phyloP scores from a whole-genome alignment of 2,329 filamentous ascomycete genomes.

The Septoria linicola region DNA sequence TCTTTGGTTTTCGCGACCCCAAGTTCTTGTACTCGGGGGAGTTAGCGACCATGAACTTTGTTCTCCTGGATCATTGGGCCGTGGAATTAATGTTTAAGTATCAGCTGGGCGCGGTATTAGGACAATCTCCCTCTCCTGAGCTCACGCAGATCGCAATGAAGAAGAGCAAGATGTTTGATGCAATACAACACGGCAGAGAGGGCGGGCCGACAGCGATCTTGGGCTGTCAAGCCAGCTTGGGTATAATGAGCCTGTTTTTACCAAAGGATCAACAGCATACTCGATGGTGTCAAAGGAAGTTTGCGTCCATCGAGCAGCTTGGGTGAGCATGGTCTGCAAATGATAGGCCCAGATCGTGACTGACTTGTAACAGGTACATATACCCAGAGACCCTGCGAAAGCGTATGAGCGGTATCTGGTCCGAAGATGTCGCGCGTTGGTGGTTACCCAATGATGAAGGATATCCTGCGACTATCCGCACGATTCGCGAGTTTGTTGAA shows the following conservation, averaged over 20 bases:
- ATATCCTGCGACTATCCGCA: conserved; percentile 70
- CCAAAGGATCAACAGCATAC: conserved; percentile 69
- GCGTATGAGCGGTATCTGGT: conserved; percentile 74
- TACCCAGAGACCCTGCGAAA: conserved; percentile 71
- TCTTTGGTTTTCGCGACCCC: conserved; percentile 71
- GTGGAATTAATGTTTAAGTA: conserved; percentile 78
- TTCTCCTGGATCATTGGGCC: conserved; percentile 74
- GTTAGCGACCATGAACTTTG: conserved; percentile 71
- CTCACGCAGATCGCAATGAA: conserved; percentile 63
- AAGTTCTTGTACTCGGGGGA: conserved; percentile 69
- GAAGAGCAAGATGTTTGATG: conserved; percentile 76
- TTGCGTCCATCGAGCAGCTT: conserved; percentile 72
- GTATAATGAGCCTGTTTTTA: conserved; percentile 75
- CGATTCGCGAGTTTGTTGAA: conserved; percentile 72
- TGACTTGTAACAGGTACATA: conserved; percentile 64
- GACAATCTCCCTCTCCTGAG: conserved; percentile 52
- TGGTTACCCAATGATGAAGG: conserved; percentile 85
- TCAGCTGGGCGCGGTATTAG: conserved; percentile 61
- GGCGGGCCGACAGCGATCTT: conserved; percentile 70
- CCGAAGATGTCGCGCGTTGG: conserved; percentile 72
- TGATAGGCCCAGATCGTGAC: neutral
- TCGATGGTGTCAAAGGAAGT: conserved; percentile 76
- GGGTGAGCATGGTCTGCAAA: conserved; percentile 59
- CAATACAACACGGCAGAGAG: conserved; percentile 69
- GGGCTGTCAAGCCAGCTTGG: conserved; percentile 71